Evolutionary conservation across 495 filamentous ascomycete species (phyloP).

Genomic region (Delitschia confertaspora): DNA sequence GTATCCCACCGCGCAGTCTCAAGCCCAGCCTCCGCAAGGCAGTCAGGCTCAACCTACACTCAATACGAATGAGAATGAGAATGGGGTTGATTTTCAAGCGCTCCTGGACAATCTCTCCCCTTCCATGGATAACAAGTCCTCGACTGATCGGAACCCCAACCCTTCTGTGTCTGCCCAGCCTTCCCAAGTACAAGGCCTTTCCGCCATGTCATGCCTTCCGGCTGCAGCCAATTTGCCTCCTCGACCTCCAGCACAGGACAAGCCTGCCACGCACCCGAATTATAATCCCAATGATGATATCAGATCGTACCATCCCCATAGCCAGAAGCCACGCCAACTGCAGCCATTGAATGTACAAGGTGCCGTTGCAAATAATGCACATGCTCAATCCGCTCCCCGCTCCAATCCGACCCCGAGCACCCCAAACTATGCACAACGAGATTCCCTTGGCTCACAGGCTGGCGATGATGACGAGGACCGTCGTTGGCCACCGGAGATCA

Average conservation of each 20-base stretch:
- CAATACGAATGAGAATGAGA: conserved; percentile 15
- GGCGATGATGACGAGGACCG: conserved; percentile 29
- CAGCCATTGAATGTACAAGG: conserved; percentile 42
- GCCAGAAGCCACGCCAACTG: conserved; percentile 35
- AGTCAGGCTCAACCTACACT: conserved; percentile 9
- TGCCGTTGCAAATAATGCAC: conserved; percentile 34
- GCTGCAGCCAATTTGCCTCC: conserved; percentile 46
- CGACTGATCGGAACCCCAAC: conserved; percentile 13
- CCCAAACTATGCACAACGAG: conserved; percentile 18
- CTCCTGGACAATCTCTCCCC: conserved; percentile 35
- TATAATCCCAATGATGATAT: conserved; percentile 49
- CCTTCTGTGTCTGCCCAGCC: conserved; percentile 6
- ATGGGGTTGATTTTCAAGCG: conserved; percentile 35
- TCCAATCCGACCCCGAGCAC: conserved; percentile 34
- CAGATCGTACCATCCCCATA: conserved; percentile 48
- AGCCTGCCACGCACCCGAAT: conserved; percentile 49
- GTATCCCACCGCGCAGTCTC: conserved; percentile 13
- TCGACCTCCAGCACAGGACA: conserved; percentile 46
- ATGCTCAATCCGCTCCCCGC: conserved; percentile 30
- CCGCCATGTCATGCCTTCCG: conserved; percentile 39
- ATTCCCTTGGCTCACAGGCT: conserved; percentile 20
- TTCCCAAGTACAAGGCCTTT: conserved; percentile 11
- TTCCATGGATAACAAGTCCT: conserved; percentile 12
- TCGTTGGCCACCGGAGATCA: conserved; percentile 51
- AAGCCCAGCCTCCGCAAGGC: conserved; percentile 16